Conservation (phyloP, 2,329 filamentous ascomycete genomes). For the Curvularia sp. region DNA sequence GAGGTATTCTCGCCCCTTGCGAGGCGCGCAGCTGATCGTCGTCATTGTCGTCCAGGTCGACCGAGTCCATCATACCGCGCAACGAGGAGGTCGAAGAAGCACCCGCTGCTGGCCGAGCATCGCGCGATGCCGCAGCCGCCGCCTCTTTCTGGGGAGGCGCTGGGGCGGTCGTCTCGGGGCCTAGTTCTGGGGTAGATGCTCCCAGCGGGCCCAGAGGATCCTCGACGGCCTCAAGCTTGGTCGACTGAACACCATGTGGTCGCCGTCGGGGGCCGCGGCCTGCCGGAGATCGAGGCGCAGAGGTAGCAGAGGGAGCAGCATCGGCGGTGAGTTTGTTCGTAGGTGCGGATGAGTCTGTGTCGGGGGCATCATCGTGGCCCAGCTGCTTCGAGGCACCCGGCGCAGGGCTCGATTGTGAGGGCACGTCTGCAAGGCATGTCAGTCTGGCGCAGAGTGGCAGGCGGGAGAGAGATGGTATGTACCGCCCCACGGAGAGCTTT, state of each 20-base stretch:
- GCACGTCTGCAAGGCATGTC: constrained; percentile 52
- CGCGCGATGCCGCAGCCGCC: constrained; percentile 54
- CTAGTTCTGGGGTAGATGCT: constrained; percentile 62
- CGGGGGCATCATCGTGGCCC: constrained; percentile 44
- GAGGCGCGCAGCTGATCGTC: constrained; percentile 53
- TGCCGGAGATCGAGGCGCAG: constrained; percentile 56
- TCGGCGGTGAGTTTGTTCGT: constrained; percentile 28
- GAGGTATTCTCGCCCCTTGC: constrained; percentile 69
- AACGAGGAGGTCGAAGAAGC: constrained; percentile 59
- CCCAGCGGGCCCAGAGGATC: constrained; percentile 79
- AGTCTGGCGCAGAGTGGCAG: constrained; percentile 13
- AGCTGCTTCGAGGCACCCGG: constrained; percentile 52
- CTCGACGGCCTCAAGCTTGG: constrained; percentile 79
- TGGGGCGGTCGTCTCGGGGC: constrained; percentile 69
- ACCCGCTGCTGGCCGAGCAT: constrained; percentile 60
- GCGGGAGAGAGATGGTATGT: constrained; percentile 12
- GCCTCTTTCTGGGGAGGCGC: constrained; percentile 68
- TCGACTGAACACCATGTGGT: constrained; percentile 75
- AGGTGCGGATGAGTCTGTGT: constrained; percentile 30
- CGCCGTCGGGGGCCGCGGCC: constrained; percentile 61
- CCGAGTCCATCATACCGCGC: constrained; percentile 66
- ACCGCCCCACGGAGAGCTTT: constrained; percentile 54
- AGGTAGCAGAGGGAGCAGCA: constrained; percentile 47
- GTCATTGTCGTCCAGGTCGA: constrained; percentile 73
- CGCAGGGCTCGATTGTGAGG: constrained; percentile 53